A percentile compares a stretch with the other conserved stretches of the same genome.
Evolutionary conservation across 164 flowering plant genomes (phyloP).

Genomic region (Amborella trichopoda): DNA sequence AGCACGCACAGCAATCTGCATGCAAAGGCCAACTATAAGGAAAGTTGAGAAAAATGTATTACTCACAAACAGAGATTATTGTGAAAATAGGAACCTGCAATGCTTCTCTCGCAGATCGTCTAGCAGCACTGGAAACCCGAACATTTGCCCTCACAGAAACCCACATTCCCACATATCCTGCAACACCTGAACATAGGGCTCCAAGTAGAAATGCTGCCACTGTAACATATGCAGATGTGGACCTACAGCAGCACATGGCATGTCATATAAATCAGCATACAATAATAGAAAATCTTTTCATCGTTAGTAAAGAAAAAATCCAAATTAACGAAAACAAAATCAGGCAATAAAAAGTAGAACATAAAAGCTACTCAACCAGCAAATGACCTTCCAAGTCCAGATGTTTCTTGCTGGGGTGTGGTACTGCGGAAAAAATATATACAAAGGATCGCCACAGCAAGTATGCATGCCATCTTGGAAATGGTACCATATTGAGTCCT

Average conservation of each 20-base stretch:
- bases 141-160: slow-evolving; percentile 99
- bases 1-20: slow-evolving; percentile 94
- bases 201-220: slow-evolving; percentile 93
- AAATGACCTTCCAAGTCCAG: slow-evolving; percentile 79
- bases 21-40: slow-evolving; percentile 5
- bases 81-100: slow-evolving; percentile 52
- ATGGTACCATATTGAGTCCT: slow-evolving; percentile 95
- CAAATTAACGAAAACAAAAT: background rate
- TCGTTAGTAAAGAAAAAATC: background rate
- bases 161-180: slow-evolving; percentile 99
- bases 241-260: slow-evolving; percentile 30
- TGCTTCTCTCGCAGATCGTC: slow-evolving; percentile 95
- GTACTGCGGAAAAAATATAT: slow-evolving; percentile 77
- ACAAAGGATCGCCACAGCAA: slow-evolving; percentile 59
- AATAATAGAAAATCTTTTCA: background rate
- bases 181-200: slow-evolving; percentile 92
- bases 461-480: slow-evolving; percentile 85
- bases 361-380: slow-evolving; percentile 2
- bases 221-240: slow-evolving; percentile 78
- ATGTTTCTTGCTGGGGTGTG: slow-evolving; percentile 83
- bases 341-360: background rate
- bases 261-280: slow-evolving; percentile 1
- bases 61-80: no score
- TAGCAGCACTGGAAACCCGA: slow-evolving; percentile 98
- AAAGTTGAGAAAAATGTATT: no score